Base-by-base conservation (phyloP, 495 filamentous ascomycete genomes). In the Aspergillus wentii region DNA sequence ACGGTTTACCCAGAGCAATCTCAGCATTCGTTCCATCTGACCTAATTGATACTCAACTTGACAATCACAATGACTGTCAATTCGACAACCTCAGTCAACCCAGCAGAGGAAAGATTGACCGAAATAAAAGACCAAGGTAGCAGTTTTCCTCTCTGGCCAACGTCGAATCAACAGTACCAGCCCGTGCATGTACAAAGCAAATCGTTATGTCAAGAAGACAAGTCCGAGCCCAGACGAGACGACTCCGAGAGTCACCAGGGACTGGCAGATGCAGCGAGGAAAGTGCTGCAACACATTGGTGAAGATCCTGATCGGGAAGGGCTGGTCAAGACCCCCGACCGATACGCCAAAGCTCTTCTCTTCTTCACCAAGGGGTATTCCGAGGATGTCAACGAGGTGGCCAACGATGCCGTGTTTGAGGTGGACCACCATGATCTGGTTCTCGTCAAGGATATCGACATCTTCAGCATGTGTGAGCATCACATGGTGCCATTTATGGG, bases 341-440 rank as follows among this genome's bases (percentile, higher is more conserved):
- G 88, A 33, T 92, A 92, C 59, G 87, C 88, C 40, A 85, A 86
- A 54, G 88, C 88, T 3, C 84, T 94, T 84, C 69, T 94, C 17
- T 88, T 82, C 69, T 88, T 94, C 61, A 94, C 88, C 8, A 88
- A 89, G 57, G 88, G 88, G 19, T 94, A 94, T 49, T 81, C 88
- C 57, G 79, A 94, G 63, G 89, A 91, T 59, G 71, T 94, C 33
- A 66, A 74, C 33, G 85, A 87, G 50, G 80, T 94, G 41, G 83
- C 92, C 39, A 89, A 90, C 51, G 78, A 78, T 40, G 88, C 88
- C 27, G 83, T 92, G 35, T 94, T 94, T 57, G 76, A 88, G 40
- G 88, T 94, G 55, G 80, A 84, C 49, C 86, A 91, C 56, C 85
- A 89, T 51, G 87, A 94, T 61, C 70, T 90, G 54, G 86, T 92